Evolutionary conservation across 2,329 filamentous ascomycete species (phyloP), one percentile per base, ranked within the genome.

Genomic region (Fusarium nodosum): DNA sequence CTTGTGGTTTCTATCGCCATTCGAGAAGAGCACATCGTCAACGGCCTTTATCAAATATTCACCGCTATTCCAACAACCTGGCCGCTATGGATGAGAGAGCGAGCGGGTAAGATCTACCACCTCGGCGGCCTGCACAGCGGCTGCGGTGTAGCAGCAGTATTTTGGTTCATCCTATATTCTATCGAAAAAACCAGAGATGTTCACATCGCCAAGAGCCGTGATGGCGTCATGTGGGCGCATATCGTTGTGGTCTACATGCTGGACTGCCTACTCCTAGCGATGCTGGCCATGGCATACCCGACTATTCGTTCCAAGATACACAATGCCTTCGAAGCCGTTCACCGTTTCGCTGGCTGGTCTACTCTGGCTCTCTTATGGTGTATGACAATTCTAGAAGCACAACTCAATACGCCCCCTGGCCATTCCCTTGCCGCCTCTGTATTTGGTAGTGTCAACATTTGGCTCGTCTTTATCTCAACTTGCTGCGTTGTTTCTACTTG

Each of bases 401-500:
- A 87, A 33, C 82, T 84, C 5, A 53, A 1, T 79, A 91, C 20
- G 89, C 90, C 79, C 77, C 79, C 52, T 82, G 83, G 20, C 79
- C 7, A 56, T 7, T 64, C 66, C 1, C 22, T 18, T 5, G 67
- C 55, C 2, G 24, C 3, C 2, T 45, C 48, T 4, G 53, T 70
- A 26, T 64, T 90, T 60, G 64, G 66, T 4, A 78, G 74, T 6
- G 79, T 78, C 4, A 72, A 78, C 3, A 78, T 93, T 77, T 94
- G 90, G 89, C 85, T 90, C 66, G 81, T 94, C 11, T 68, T 86
- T 28, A 73, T 86, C 42, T 87, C 88, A 33, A 92, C 90, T 3
- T 68, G 83, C 24, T 84, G 88, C 60, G 84, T 93, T 56, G 79
- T 90, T 42, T 86, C 89, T 51, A 90, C 92, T 6, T 94, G 92